Evolutionary conservation across 345 rosid species (phyloP).

Genomic region (Orychophragmus violaceus): DNA sequence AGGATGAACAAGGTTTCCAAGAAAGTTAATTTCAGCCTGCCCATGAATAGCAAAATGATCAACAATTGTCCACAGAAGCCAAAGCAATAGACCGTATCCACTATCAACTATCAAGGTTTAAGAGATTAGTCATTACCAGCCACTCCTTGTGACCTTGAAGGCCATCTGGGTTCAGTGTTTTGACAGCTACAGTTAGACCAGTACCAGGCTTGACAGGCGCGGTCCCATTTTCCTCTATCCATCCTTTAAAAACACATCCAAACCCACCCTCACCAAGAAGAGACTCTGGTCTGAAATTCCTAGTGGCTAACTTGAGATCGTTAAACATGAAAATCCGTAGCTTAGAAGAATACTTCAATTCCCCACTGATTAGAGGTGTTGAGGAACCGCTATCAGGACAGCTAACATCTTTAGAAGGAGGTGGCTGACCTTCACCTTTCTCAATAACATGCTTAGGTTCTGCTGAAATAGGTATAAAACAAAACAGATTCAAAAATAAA

Average conservation of each 20-base stretch:
- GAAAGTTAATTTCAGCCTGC: conserved; percentile 78
- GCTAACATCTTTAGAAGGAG: conserved; percentile 41
- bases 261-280: conserved; percentile 92
- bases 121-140: conserved; percentile 50
- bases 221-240: conserved; percentile 90
- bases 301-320: conserved; percentile 68
- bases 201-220: conserved; percentile 89
- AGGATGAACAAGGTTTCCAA: conserved; percentile 68
- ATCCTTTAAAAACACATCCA: conserved; percentile 92
- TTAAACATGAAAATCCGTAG: conserved; percentile 63
- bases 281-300: conserved; percentile 82
- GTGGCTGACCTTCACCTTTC: conserved; percentile 36
- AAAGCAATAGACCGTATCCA: not conserved
- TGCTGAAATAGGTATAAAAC: conserved; percentile 24
- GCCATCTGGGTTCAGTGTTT: conserved; percentile 87
- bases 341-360: conserved; percentile 60
- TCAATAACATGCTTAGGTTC: conserved; percentile 39
- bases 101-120: not conserved
- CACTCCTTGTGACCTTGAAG: conserved; percentile 98
- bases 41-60: conserved; percentile 1
- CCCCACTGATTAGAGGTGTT: conserved; percentile 60
- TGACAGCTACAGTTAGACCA: conserved; percentile 86
- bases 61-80: not conserved
- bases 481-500: not conserved
- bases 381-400: conserved; percentile 49